Percentiles rank a stretch among this genome's conserved stretches.
Evolutionary conservation across 176 grass and related monocot genomes (phyloP).

Genomic region (Areca catechu): DNA sequence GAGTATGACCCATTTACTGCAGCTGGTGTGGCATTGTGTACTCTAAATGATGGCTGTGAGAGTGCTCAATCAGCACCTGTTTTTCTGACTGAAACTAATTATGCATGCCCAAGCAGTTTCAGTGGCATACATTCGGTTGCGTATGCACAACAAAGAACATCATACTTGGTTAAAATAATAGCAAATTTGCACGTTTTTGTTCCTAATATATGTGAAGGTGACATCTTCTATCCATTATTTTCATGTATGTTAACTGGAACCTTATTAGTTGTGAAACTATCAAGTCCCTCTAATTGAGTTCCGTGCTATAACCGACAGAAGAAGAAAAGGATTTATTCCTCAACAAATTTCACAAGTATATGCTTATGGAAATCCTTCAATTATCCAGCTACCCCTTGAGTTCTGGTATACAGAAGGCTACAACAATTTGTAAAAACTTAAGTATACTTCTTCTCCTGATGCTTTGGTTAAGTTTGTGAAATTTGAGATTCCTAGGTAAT

Average conservation of each 20-base stretch:
- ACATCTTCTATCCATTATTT: conserved; percentile 22
- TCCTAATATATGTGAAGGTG: conserved; percentile 97
- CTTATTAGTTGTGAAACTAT: too few relatives aligned
- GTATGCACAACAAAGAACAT: conserved; percentile 88
- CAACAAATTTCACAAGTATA: conserved; percentile 63
- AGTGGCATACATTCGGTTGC: conserved; percentile 42
- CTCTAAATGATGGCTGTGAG: conserved; percentile 12
- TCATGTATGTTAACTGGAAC: conserved; percentile 2
- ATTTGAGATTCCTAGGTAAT: too few relatives aligned
- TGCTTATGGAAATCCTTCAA: conserved; percentile 33
- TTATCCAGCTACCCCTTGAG: conserved; percentile 13
- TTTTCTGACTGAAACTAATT: conserved; percentile 46
- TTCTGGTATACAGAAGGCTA: conserved; percentile 31
- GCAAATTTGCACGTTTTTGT: conserved; percentile 91
- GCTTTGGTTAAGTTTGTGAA: background rate
- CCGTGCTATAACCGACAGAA: conserved; percentile 41
- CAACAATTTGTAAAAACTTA: conserved; percentile 77
- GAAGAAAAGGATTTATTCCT: conserved; percentile 98
- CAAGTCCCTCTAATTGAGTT: background rate
- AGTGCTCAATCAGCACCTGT: conserved; percentile 22
- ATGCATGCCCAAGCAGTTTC: conserved; percentile 43
- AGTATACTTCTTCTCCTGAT: conserved; percentile 28
- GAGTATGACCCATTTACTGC: conserved; percentile 82
- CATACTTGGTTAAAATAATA: conserved; percentile 90
- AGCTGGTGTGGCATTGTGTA: conserved; percentile 46